phyloP scores from a whole-genome alignment of 345 rosid species.

The Nephelium lappaceum region DNA sequence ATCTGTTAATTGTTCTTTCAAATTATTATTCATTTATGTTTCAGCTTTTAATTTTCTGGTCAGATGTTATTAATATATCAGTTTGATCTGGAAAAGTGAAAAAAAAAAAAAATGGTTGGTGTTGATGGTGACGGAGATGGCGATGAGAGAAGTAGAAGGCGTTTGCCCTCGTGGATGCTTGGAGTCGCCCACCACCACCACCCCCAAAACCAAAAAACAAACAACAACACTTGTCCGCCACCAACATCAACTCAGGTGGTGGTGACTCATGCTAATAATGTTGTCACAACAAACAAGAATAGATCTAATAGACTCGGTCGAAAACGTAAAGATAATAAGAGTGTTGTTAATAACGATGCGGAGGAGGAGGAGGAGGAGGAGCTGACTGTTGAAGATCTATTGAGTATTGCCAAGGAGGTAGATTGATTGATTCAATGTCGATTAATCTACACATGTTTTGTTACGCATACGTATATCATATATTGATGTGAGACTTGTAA shows the following conservation, averaged over 20 bases:
- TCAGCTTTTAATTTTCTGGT: no score
- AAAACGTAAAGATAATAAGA: constrained; percentile 23
- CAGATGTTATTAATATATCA: no score
- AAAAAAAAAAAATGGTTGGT: no score
- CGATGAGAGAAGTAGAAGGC: constrained; percentile 31
- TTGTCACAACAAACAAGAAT: background rate
- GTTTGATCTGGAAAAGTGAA: no score
- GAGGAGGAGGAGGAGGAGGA: constrained; percentile 17
- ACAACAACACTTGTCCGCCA: constrained; percentile 3
- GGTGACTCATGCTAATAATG: background rate
- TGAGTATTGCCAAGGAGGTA: constrained; percentile 58
- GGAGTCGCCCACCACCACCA: constrained; percentile 1
- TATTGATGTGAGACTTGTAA: background rate
- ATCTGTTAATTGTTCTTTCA: no score
- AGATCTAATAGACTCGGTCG: background rate
- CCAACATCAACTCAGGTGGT: background rate
- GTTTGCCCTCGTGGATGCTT: constrained; percentile 45
- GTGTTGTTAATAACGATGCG: background rate
- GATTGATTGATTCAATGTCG: background rate
- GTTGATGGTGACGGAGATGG: no score
- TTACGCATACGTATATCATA: background rate
- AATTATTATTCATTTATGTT: no score
- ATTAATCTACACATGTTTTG: background rate
- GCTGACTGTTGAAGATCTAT: constrained; percentile 53
- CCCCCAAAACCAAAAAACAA: background rate